Base-by-base conservation (phyloP, 306 rosid genomes). In the Betula pendula region DNA sequence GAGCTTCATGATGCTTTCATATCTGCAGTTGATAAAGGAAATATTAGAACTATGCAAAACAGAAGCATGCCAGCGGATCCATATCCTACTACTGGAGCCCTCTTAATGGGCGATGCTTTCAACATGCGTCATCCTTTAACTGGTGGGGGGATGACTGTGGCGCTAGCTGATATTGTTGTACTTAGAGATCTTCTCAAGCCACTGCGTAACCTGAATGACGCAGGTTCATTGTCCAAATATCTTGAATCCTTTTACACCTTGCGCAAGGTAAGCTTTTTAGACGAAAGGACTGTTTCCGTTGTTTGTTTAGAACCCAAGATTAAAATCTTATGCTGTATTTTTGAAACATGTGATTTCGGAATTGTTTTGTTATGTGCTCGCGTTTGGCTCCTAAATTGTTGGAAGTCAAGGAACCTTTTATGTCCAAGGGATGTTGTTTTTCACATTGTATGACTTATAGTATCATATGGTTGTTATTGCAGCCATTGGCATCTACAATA, bases 71-170 rank as follows among this genome's bases (percentile, higher is more conserved):
- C 85, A 27, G 89, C 90, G 5, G 72, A 68, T 66, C 90, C 92
- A 6, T 79, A 16, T 58, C 87, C 85, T 42, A 82, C 87, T 31
- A 87, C 88, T 0, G 90, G 95, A 79, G 95, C 95, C 6, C 79
- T 90, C n/a, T 73, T 90, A 68, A 45, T 90, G 77, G 95, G 95
- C 0, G 94, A 90, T 72, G 89, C 94, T 76, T 84, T 90, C 86
- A 90, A 90, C 76, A 87, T 85, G 88, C 88, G 86, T 13, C 90
- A 90, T 79, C 94, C 90, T 29, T 81, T 84, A 71, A 84, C 94
- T 13, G 91, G 92, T 53, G 89, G 90, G 78, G 95, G 95, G 76
- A 86, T 88, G 92, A 90, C 95, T 35, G 92, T 90, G 68, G 89
- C 92, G 59, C 81, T 88, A n/a, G 82, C 90, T 11, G 95, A 90